Conservation (phyloP, 768 basidiomycete genomes). For the Pulveroboletus sp. region DNA sequence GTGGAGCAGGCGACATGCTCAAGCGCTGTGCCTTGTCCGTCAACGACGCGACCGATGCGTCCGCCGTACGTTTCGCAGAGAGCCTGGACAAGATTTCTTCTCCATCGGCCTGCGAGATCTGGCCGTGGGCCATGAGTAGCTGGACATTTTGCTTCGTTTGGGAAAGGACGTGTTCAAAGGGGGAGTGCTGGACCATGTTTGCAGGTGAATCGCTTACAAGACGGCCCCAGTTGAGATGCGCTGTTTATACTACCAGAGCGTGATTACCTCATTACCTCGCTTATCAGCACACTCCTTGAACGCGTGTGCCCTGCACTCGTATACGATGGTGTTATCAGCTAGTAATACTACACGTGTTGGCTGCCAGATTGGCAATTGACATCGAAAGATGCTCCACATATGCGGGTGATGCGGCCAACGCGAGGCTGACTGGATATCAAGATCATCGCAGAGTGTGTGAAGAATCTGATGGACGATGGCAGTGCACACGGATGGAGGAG, state of each 20-base stretch:
- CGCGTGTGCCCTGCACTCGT: no score
- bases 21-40: conserved; percentile 21
- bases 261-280: conserved; percentile 21
- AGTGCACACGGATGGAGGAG: no score
- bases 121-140: conserved; percentile 42
- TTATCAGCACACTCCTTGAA: no score
- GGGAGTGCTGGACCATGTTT: conserved; percentile 24
- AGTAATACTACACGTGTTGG: no score
- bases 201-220: conserved; percentile 1
- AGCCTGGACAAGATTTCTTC: conserved; percentile 39
- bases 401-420: no score
- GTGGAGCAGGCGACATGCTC: conserved; percentile 23
- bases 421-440: no score
- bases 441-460: no score
- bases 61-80: conserved; percentile 20
- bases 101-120: conserved; percentile 41
- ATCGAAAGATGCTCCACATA: no score
- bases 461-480: no score
- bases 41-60: conserved; percentile 18
- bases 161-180: conserved; percentile 38
- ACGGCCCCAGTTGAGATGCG: neutral
- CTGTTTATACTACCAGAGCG: conserved; percentile 10
- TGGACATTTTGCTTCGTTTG: conserved; percentile 48
- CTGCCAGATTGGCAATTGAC: no score
- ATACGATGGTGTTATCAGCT: no score